Evolutionary conservation across 768 basidiomycete species (phyloP).

Genomic region (Phaeotremella fagi): DNA sequence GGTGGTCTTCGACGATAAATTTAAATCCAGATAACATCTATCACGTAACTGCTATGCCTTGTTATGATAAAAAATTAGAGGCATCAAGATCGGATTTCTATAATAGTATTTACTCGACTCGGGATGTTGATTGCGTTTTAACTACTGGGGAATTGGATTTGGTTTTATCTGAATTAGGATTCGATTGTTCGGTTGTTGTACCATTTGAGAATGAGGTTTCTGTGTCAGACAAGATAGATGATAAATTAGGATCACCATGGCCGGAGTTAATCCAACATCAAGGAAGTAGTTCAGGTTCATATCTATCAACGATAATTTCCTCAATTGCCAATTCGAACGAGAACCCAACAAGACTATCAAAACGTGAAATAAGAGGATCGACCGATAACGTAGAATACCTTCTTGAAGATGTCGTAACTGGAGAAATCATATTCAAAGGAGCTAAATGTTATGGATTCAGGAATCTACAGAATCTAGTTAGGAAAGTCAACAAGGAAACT

Average conservation of each 20-base stretch:
- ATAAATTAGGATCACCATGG: constrained; percentile 45
- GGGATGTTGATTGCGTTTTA: constrained; percentile 95
- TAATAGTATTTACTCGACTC: constrained; percentile 62
- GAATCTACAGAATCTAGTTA: constrained; percentile 92
- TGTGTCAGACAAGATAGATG: not conserved
- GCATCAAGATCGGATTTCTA: constrained; percentile 93
- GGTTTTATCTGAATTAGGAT: constrained; percentile 73
- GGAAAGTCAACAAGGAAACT: constrained; percentile 81
- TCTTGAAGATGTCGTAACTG: constrained; percentile 50
- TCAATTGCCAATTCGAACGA: constrained; percentile 50
- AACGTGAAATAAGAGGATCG: constrained; percentile 44
- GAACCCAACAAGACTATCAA: constrained; percentile 29
- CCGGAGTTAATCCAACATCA: constrained; percentile 73
- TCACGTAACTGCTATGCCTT: constrained; percentile 97
- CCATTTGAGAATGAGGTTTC: constrained; percentile 52
- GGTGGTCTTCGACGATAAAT: constrained; percentile 66
- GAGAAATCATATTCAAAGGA: constrained; percentile 75
- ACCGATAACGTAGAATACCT: constrained; percentile 49
- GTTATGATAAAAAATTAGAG: constrained; percentile 99
- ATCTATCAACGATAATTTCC: constrained; percentile 72
- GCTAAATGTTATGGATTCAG: constrained; percentile 96
- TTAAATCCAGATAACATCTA: constrained; percentile 76
- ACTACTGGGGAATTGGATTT: constrained; percentile 90
- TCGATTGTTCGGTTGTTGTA: constrained; percentile 65
- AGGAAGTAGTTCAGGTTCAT: constrained; percentile 88